These are phyloP conservation scores for Gardenia jasminoides DNA, from an alignment of 257 asterid genomes.

Conservation along the genomic window DNA sequence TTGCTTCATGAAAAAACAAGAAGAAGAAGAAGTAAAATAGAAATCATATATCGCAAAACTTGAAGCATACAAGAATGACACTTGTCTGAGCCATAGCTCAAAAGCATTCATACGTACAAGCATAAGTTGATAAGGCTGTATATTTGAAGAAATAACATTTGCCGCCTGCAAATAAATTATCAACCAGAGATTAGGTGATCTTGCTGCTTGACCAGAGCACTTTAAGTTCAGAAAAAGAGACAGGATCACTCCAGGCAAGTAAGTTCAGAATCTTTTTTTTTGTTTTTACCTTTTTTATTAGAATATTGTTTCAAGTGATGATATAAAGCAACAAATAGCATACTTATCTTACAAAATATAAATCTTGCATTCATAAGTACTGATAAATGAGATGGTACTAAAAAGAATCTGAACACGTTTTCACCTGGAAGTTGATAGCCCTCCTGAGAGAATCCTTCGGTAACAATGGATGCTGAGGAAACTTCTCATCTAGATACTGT, in stretches of 20 bases:
- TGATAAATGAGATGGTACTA: background rate
- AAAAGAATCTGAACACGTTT: background rate
- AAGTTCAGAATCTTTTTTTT: background rate
- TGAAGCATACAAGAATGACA: background rate
- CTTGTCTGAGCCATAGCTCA: background rate
- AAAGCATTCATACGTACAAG: constrained; percentile 18
- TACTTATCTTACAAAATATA: background rate
- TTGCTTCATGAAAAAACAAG: constrained; percentile 24
- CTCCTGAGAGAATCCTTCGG: constrained; percentile 66
- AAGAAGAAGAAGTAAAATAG: background rate
- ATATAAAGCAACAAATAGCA: background rate
- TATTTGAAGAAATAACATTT: constrained; percentile 30
- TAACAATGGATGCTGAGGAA: constrained; percentile 77
- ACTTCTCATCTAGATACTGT: constrained; percentile 90
- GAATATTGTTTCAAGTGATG: background rate
- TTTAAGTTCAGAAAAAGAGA: too few relatives aligned
- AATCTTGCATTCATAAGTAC: background rate
- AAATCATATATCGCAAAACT: background rate
- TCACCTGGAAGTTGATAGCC: constrained; percentile 36
- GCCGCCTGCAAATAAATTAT: constrained; percentile 26
- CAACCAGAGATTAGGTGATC: background rate
- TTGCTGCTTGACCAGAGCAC: too few relatives aligned
- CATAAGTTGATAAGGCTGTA: constrained; percentile 34
- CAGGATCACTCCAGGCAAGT: background rate
- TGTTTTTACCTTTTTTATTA: background rate